Evolutionary conservation across 2,329 filamentous ascomycete genomes (phyloP).

Genomic region (Phoma sp.): DNA sequence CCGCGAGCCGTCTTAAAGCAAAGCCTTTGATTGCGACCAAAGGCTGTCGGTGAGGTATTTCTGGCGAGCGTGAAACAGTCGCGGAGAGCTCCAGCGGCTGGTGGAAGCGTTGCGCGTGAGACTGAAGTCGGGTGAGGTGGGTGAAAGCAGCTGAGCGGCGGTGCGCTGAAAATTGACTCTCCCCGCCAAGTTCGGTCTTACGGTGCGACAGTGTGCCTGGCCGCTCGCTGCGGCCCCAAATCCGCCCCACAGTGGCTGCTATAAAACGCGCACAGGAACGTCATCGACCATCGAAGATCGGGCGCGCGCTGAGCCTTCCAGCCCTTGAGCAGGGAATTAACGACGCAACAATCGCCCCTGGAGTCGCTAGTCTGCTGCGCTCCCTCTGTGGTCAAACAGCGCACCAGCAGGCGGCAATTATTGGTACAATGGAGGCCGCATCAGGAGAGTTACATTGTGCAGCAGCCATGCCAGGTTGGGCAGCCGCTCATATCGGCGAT

Average conservation of each 20-base stretch:
- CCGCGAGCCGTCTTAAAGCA: constrained; percentile 52
- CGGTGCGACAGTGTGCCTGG: too few species aligned
- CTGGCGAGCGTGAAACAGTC: constrained; percentile 16
- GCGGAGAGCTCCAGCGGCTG: constrained; percentile 15
- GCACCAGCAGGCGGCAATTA: constrained; percentile 4
- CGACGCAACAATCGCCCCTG: background rate
- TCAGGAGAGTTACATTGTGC: background rate
- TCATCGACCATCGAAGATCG: constrained; percentile 14
- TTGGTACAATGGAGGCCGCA: background rate
- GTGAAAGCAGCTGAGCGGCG: constrained; percentile 9
- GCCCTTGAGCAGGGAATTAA: background rate
- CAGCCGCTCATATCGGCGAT: background rate
- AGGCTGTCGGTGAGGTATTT: constrained; percentile 38
- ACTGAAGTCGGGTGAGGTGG: constrained; percentile 8
- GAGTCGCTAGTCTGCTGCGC: background rate
- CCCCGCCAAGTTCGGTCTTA: constrained; percentile 15
- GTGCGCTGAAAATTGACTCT: constrained; percentile 18
- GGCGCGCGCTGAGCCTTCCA: background rate
- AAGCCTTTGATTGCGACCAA: constrained; percentile 53
- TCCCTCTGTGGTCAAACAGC: background rate
- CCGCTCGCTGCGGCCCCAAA: background rate
- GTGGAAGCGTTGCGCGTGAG: constrained; percentile 8
- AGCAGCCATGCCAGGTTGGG: background rate
- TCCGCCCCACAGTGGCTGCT: constrained; percentile 6
- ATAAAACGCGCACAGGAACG: constrained; percentile 13